Evolutionary conservation across 257 asterid genomes (phyloP), one percentile per base, ranked within the genome.

Genomic region (Primulina eburnea): DNA sequence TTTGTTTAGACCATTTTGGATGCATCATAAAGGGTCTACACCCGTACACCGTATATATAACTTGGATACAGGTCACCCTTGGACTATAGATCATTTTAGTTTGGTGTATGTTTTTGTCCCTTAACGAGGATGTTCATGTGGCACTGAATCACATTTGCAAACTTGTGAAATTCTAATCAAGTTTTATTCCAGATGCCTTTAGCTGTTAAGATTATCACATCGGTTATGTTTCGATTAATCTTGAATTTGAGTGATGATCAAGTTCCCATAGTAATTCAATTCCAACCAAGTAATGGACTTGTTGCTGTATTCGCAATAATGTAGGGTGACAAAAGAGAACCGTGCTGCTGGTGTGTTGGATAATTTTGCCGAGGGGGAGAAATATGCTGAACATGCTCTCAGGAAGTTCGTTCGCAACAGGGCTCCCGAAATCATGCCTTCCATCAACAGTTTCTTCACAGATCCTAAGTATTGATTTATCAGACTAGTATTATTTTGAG

Each of bases 311-410:
- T 18, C 65, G 62, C 56, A 28, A 47, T 14, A 60, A 71, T 70
- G 67, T 57, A 90, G 96, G 84, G 96, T 88, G 80, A 85, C 84
- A 0, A 90, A 90, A 87, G 96, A 88, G 73, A 85, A 90, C 83
- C 80, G 96, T 72, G 81, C 90, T 53, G 94, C 96, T 53, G 96
- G 97, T 9, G 77, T 90, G 62, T 82, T 90, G 88, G 96, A 86
- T 2, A 90, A 90, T 77, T 75, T 70, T 55, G 81, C 83, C 0
- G 97, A 90, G 75, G 97, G 97, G 17, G 90, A 88, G 84, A 88
- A 80, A 68, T 90, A 90, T 55, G 40, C 88, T 0, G 82, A 86
- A 37, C 94, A 88, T 69, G 76, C 81, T 75, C 85, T 90, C 21
- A 82, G 97, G 83, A 88, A 85, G 80, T 90, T 58, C 33, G 92